Evolutionary conservation across 2,329 filamentous ascomycete genomes (phyloP), one percentile per base, ranked within the genome.

Genomic region (Phoma sp.): DNA sequence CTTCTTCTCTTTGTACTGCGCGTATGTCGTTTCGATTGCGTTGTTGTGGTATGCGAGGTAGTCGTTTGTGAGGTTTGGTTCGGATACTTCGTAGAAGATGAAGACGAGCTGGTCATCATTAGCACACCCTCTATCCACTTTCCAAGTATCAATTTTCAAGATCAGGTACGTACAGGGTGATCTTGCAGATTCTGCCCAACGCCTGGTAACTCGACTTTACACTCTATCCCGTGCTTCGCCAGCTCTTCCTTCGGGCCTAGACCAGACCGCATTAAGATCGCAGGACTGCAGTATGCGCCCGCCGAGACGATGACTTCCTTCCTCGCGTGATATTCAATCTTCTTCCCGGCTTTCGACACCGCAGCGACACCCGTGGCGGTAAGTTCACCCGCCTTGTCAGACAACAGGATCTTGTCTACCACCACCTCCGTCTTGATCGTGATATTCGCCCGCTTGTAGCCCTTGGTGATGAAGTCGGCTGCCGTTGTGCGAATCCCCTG

Each of bases 141-240:
- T n/a, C n/a, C n/a, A n/a, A n/a, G n/a, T n/a, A n/a, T n/a, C n/a
- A n/a, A n/a, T n/a, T n/a, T 4, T 11, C 18, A 21, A 23, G 7
- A 30, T 0, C 9, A 7, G 25, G 78, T 74, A 21, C 84, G 75
- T 59, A 81, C 81, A n/a, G 82, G 80, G 40, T 87, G 85, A 65
- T 90, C 87, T 48, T 85, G 79, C 2, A 90, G 77, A 68, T 89
- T 87, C 53, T 81, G 81, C 1, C 87, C 87, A 1, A 90, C 85
- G 21, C 87, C 84, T 0, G 82, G 81, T 0, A 85, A 81, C 56
- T 88, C 78, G 6, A 82, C 76, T 10, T 84, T 56, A 1, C 82
- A 74, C 3, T 78, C 65, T 59, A 89, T 87, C 2, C 76, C 74
- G 60, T 83, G 80, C 34, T 78, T 76, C 11, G 77, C 52, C 1